Evolutionary conservation across 1,139 yeast genomes (phyloP).

Genomic region (Saccharomyces hybrid): DNA sequence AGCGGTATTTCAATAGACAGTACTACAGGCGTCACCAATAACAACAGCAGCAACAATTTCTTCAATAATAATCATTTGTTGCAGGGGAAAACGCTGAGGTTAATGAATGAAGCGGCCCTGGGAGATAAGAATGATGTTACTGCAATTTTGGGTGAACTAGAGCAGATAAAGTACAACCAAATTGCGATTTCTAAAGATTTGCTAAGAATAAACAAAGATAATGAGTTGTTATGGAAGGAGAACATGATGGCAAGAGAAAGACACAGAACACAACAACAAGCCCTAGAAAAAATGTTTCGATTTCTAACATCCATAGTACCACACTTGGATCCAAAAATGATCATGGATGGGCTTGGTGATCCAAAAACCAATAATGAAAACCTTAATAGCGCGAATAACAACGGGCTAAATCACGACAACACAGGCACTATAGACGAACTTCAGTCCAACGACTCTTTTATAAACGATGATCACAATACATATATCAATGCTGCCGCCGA

Average conservation of each 20-base stretch:
- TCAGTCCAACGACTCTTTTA: neutral
- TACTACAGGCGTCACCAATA: constrained; percentile 7
- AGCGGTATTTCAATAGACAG: constrained; percentile 5
- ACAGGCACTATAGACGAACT: neutral
- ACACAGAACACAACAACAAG: constrained; percentile 77
- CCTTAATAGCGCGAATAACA: constrained; percentile 9
- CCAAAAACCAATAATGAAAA: constrained; percentile 10
- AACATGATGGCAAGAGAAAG: constrained; percentile 76
- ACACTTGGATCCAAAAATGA: constrained; percentile 44
- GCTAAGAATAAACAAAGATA: constrained; percentile 74
- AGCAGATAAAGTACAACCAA: constrained; percentile 70
- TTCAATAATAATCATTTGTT: neutral
- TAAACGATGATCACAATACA: neutral
- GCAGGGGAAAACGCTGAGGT: constrained; percentile 2
- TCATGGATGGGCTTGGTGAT: constrained; percentile 31
- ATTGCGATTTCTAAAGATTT: constrained; percentile 76
- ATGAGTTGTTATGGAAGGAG: constrained; percentile 87
- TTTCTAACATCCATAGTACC: constrained; percentile 79
- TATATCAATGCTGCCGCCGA: neutral
- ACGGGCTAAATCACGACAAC: neutral
- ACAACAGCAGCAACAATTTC: constrained; percentile 1
- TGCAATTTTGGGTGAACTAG: constrained; percentile 62
- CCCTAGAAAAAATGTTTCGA: constrained; percentile 78
- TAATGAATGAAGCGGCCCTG: constrained; percentile 12
- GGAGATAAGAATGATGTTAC: constrained; percentile 40